These are phyloP conservation scores for Cyclotella atomus DNA, from an alignment of 108 stramenopile genomes.

Conservation along the genomic window DNA sequence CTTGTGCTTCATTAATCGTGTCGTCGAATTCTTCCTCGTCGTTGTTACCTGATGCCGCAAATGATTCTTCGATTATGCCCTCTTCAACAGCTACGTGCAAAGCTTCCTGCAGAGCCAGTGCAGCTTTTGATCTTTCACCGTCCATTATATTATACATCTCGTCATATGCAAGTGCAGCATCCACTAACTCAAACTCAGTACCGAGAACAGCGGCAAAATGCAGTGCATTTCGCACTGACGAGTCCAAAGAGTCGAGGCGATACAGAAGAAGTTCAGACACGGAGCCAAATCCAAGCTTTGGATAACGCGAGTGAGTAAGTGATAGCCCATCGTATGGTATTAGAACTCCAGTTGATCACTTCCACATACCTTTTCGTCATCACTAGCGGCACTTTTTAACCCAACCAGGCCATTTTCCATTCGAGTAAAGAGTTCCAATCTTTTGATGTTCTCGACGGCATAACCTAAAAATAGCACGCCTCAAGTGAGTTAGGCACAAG, in stretches of 20 bases:
- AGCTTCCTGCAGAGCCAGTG: constrained; percentile 31
- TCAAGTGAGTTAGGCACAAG: neutral
- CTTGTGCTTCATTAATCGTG: constrained; percentile 32
- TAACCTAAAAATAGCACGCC: constrained; percentile 17
- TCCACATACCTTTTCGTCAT: constrained; percentile 28
- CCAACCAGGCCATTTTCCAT: constrained; percentile 48
- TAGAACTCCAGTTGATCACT: too few relatives aligned
- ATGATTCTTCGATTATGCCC: constrained; percentile 63
- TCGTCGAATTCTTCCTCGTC: constrained; percentile 28
- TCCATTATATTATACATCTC: constrained; percentile 34
- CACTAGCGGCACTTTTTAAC: constrained; percentile 24
- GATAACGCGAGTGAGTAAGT: too few relatives aligned
- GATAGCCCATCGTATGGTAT: too few relatives aligned
- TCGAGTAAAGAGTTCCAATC: constrained; percentile 41
- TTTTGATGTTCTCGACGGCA: constrained; percentile 63
- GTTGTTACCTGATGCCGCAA: constrained; percentile 1
- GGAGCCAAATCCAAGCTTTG: constrained; percentile 33
- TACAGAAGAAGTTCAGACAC: constrained; percentile 63
- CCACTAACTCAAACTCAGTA: constrained; percentile 56
- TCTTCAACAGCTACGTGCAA: constrained; percentile 62
- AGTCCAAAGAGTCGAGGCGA: constrained; percentile 62
- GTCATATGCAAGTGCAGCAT: constrained; percentile 56
- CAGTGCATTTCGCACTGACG: constrained; percentile 52
- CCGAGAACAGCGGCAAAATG: constrained; percentile 71
- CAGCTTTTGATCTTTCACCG: constrained; percentile 26